Percentiles rank a stretch among this genome's conserved stretches.
Evolutionary conservation across 2,329 filamentous ascomycete genomes (phyloP).

Genomic region (Chaetomiaceae sp.): DNA sequence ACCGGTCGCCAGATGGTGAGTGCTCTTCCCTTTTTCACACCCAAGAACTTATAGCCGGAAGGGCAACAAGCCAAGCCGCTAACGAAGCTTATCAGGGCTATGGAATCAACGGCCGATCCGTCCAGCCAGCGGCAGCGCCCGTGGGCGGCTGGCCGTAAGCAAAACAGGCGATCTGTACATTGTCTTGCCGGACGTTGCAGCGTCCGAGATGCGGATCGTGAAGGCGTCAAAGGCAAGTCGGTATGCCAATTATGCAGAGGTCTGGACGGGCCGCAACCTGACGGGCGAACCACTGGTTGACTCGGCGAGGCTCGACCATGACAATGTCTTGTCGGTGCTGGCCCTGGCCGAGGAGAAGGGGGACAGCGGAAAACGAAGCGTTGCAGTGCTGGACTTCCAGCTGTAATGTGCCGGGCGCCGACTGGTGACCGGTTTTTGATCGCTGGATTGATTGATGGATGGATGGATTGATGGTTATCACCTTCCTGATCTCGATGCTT

Average conservation of each 20-base stretch:
- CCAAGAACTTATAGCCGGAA: not conserved
- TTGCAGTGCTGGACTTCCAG: conserved; percentile 37
- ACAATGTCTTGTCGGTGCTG: conserved; percentile 37
- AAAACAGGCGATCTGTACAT: conserved; percentile 35
- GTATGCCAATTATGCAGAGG: conserved; percentile 34
- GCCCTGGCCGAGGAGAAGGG: conserved; percentile 24
- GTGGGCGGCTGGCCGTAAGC: conserved; percentile 36
- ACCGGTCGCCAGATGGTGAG: conserved; percentile 33
- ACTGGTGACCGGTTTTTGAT: no score
- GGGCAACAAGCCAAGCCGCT: not conserved
- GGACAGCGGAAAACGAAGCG: conserved; percentile 20
- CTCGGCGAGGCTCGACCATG: conserved; percentile 33
- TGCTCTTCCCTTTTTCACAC: not conserved
- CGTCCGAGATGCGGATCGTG: conserved; percentile 32
- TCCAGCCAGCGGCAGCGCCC: conserved; percentile 30
- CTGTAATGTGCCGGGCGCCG: conserved; percentile 2
- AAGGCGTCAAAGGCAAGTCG: conserved; percentile 28
- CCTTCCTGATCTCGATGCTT: no score
- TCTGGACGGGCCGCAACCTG: conserved; percentile 36
- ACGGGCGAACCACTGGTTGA: conserved; percentile 40
- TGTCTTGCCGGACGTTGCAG: conserved; percentile 35
- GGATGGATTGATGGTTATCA: no score
- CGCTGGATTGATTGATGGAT: no score
- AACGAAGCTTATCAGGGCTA: conserved; percentile 25
- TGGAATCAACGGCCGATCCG: conserved; percentile 35